Percentiles rank a stretch among this genome's conserved stretches.
Evolutionary conservation across 306 rosid genomes (phyloP).

Genomic region (Trichosanthes truncata): DNA sequence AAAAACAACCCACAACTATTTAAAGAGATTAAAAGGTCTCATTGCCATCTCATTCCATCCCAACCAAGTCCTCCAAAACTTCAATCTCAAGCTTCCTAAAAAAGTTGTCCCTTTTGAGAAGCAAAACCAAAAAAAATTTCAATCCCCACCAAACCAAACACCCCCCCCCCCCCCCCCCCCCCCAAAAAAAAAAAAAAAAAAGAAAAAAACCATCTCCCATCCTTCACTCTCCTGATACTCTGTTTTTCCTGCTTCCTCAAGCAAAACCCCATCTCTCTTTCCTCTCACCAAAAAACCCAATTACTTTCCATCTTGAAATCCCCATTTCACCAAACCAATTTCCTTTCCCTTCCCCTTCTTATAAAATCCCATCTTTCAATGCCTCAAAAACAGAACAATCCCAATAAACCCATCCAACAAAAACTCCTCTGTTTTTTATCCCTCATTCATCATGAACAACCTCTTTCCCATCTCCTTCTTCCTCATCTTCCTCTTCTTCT

Average conservation of each 20-base stretch:
- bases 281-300: constrained; percentile 7
- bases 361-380: neutral
- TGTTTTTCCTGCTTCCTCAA: constrained; percentile 16
- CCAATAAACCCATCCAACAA: neutral
- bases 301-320: neutral
- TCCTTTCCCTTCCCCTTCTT: too few species aligned
- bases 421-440: neutral
- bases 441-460: neutral
- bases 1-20: too few species aligned
- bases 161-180: too few species aligned
- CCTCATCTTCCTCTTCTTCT: neutral
- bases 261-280: constrained; percentile 11
- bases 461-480: neutral
- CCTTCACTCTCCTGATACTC: neutral
- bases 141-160: neutral
- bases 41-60: too few species aligned
- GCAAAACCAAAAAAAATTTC: neutral
- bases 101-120: constrained; percentile 5
- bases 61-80: neutral
- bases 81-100: neutral
- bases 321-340: constrained; percentile 11
- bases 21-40: too few species aligned
- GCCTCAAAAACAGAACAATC: neutral
- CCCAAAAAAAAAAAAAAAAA: neutral
- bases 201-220: neutral